Percentiles rank a stretch among this genome's conserved stretches.
phyloP scores from a whole-genome alignment of 78 protist species.

The Anaeramoeba flamelloides region DNA sequence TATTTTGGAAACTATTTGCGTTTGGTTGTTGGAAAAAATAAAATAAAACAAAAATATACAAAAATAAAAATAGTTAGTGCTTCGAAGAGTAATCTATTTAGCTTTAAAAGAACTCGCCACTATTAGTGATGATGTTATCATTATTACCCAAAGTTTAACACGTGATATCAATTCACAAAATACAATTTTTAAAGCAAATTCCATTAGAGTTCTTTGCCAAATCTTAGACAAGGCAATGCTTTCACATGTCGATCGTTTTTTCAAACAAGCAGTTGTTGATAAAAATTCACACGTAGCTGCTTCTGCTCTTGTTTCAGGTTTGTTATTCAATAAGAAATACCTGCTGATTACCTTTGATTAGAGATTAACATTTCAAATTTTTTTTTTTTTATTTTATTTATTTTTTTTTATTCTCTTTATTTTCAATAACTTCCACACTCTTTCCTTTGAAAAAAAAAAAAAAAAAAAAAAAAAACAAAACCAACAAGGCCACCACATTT shows the following conservation, averaged over 20 bases:
- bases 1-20: too few relatives aligned
- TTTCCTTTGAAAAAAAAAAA: too few relatives aligned
- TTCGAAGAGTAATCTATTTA: slow-evolving; percentile 71
- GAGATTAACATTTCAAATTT: too few relatives aligned
- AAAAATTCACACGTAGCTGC: slow-evolving; percentile 62
- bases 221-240: slow-evolving; percentile 35
- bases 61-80: slow-evolving; percentile 25
- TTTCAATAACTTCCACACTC: too few relatives aligned
- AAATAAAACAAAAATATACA: neutral
- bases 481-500: neutral
- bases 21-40: too few relatives aligned
- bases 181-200: slow-evolving; percentile 67
- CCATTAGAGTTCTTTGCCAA: slow-evolving; percentile 73
- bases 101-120: slow-evolving; percentile 68
- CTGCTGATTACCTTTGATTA: too few relatives aligned
- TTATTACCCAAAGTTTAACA: slow-evolving; percentile 30
- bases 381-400: too few relatives aligned
- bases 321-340: slow-evolving; percentile 62
- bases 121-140: slow-evolving; percentile 66
- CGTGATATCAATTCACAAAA: slow-evolving; percentile 57
- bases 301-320: slow-evolving; percentile 82
- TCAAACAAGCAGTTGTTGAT: slow-evolving; percentile 87
- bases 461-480: too few relatives aligned
- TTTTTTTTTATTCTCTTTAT: too few relatives aligned
- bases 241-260: slow-evolving; percentile 64